Percentiles rank a stretch among this genome's conserved stretches.
These are phyloP conservation scores for Coemansia sp. DNA, from an alignment of 192 early-diverging fungal genomes.

Conservation along the genomic window DNA sequence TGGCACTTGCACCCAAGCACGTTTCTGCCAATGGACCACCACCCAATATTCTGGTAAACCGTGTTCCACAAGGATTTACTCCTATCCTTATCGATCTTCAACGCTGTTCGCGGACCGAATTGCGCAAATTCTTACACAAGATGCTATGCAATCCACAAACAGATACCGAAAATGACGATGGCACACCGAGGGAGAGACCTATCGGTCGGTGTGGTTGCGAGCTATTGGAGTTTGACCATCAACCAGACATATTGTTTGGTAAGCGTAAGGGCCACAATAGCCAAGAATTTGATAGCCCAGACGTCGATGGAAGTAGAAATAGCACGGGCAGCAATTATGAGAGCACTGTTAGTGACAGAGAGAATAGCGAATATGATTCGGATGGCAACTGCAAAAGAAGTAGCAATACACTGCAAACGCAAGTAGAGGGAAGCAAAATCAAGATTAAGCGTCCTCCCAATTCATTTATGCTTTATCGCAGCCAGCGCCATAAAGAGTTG, in stretches of 20 bases:
- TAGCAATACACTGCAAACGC: not conserved
- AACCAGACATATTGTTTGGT: slow-evolving; percentile 47
- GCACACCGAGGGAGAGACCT: slow-evolving; percentile 11
- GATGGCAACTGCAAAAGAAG: not conserved
- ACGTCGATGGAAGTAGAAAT: slow-evolving; percentile 11
- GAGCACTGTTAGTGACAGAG: slow-evolving; percentile 3
- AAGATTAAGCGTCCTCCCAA: slow-evolving; percentile 54
- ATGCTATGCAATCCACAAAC: slow-evolving; percentile 25
- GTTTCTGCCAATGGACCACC: slow-evolving; percentile 21
- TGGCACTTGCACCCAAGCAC: slow-evolving; percentile 35
- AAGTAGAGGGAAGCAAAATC: slow-evolving; percentile 37
- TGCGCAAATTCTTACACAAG: slow-evolving; percentile 40
- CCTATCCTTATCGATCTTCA: slow-evolving; percentile 46
- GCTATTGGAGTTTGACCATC: slow-evolving; percentile 51
- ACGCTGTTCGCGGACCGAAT: slow-evolving; percentile 36
- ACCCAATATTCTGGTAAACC: slow-evolving; percentile 36
- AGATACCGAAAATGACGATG: not conserved
- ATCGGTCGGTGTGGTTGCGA: slow-evolving; percentile 40
- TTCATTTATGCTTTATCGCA: slow-evolving; percentile 52
- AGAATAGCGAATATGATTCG: slow-evolving; percentile 1
- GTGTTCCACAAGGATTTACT: slow-evolving; percentile 40
- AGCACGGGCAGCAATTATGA: not conserved
- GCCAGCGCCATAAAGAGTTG: slow-evolving; percentile 45
- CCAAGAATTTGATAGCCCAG: slow-evolving; percentile 2
- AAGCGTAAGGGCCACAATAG: slow-evolving; percentile 15